phyloP scores from a whole-genome alignment of 2,329 filamentous ascomycete genomes.

The Stachybotrys chlorohalonatus region DNA sequence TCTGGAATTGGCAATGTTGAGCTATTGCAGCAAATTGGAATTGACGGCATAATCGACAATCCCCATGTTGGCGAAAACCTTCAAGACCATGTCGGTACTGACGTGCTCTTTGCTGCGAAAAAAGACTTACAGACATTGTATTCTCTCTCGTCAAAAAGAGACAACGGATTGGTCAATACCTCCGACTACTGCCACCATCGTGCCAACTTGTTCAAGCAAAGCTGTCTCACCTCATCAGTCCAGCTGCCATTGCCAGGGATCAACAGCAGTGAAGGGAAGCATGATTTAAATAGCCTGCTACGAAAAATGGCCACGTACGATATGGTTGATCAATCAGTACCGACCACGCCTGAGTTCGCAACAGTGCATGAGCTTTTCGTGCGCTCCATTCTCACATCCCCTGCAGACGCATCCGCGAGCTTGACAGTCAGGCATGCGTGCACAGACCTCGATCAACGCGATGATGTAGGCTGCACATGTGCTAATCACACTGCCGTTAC shows the following conservation, averaged over 20 bases:
- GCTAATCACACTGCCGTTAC: slow-evolving; percentile 38
- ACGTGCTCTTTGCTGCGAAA: background rate
- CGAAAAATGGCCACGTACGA: background rate
- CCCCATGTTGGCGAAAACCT: slow-evolving; percentile 27
- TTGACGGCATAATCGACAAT: slow-evolving; percentile 20
- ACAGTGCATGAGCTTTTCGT: background rate
- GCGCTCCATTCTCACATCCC: background rate
- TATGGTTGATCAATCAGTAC: background rate
- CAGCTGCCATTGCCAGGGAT: background rate
- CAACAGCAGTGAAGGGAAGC: background rate
- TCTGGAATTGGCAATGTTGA: slow-evolving; percentile 26
- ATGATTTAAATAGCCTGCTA: background rate
- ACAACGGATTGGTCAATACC: background rate
- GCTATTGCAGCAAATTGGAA: slow-evolving; percentile 20
- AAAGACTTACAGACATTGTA: background rate
- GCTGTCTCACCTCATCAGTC: background rate
- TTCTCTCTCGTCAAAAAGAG: no score
- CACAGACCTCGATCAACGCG: background rate
- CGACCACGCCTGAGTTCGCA: background rate
- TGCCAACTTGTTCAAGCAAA: background rate
- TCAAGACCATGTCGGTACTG: slow-evolving; percentile 20
- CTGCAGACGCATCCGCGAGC: background rate
- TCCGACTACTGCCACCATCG: background rate
- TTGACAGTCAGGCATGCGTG: background rate
- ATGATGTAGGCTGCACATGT: background rate